Evolutionary conservation across 176 grass and related monocot species (phyloP), one percentile per base, ranked within the genome.

Genomic region (Aegilops speltoides): DNA sequence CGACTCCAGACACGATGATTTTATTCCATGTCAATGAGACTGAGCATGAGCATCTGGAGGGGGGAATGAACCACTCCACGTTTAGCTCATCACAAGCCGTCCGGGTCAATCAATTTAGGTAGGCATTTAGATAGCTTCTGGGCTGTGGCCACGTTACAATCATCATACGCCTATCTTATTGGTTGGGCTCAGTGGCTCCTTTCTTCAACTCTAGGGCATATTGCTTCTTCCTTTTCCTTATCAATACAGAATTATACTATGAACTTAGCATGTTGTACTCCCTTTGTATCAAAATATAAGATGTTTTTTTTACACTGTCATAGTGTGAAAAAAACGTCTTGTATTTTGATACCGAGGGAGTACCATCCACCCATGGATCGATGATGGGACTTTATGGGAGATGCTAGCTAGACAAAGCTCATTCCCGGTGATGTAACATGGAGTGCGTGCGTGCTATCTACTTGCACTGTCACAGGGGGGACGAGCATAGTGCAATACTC

Each of bases 21-120:
- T 31, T 83, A 79, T 63, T 88, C 66, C 68, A 56, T 57, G 75
- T 83, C 73, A 61, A 79, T 90, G 76, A 64, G 85, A 70, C 75
- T 3, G 46, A 59, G 36, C 89, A 81, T 3, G 61, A 79, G 36
- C 89, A 76, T 81, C 76, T 63, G 36, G n/a, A 78, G 33, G 61
- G 48, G 59, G 80, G 25, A 34, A 24, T 77, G 81, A 48, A 86
- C 31, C 56, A 70, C 70, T 86, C 83, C 70, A 43, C 50, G 50
- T 3, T 22, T 64, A 29, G 67, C 64, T 80, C 76, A 72, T 61
- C 66, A 86, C 68, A 8, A 15, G 41, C 76, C 86, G 79, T 63
- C 26, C 61, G 46, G 79, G 78, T 88, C 86, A 87, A 45, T 57
- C 19, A 57, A 52, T 31, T 71, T 79, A 88, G 82, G 76, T 86